phyloP scores from a whole-genome alignment of 768 basidiomycete genomes.

The Galerina sulciceps region DNA sequence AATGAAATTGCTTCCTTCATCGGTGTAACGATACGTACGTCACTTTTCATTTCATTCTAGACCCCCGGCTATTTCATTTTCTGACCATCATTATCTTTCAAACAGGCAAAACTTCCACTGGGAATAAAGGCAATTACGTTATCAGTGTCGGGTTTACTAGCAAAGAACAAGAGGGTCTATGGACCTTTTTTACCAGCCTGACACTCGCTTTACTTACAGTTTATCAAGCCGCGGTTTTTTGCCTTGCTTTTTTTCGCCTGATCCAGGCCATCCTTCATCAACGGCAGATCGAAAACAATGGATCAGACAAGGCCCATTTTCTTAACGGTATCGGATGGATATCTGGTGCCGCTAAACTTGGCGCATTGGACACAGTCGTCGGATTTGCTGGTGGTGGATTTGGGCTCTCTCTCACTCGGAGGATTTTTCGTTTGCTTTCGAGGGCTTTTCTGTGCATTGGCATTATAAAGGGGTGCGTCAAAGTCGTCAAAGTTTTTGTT shows the following conservation, averaged over 20 bases:
- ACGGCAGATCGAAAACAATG: constrained; percentile 51
- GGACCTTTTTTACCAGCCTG: constrained; percentile 61
- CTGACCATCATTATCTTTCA: neutral
- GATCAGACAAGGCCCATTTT: constrained; percentile 48
- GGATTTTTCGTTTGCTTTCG: constrained; percentile 58
- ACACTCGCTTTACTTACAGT: constrained; percentile 62
- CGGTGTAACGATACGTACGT: constrained; percentile 59
- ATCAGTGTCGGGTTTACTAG: constrained; percentile 50
- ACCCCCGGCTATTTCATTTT: neutral
- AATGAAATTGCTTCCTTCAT: constrained; percentile 71
- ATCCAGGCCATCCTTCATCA: constrained; percentile 52
- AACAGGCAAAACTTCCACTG: constrained; percentile 7
- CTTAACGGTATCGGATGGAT: constrained; percentile 73
- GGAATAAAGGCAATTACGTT: constrained; percentile 18
- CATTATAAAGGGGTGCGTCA: constrained; percentile 65
- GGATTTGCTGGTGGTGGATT: constrained; percentile 66
- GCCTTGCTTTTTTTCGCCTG: constrained; percentile 63
- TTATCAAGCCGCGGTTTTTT: constrained; percentile 64
- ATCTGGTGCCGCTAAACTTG: constrained; percentile 60
- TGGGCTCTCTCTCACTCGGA: constrained; percentile 54
- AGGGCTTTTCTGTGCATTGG: constrained; percentile 65
- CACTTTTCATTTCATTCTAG: neutral
- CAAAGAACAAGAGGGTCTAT: constrained; percentile 39
- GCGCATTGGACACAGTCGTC: constrained; percentile 64
- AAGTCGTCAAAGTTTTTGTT: neutral